Base-by-base conservation (phyloP, 2,329 filamentous ascomycete genomes). In the Botrytis medusae region DNA sequence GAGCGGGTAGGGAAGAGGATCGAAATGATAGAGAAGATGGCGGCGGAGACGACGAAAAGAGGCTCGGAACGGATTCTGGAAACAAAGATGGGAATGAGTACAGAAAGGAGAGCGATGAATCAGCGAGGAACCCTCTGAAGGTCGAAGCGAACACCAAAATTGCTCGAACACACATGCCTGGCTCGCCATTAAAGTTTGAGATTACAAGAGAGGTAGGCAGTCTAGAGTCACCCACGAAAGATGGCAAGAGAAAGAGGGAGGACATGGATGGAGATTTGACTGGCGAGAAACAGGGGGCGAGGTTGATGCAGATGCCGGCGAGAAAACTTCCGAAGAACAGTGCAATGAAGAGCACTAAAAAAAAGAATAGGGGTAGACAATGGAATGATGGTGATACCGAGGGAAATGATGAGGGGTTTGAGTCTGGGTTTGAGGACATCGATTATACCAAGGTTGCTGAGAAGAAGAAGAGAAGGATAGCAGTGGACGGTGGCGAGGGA, bases 191-290 rank as follows among this genome's bases (percentile, higher is more conserved):
- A 20, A 62, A 61, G 29, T 22, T 61, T 16, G 54, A 46, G 22
- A 34, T 37, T 14, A 18, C 7, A 20, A 46, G 42, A 14, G 40
- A 62, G 29, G 68, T 2, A 34, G 62, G 16, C 1, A 20, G 29
- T 8, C 3, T 61, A 12, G 40, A 46, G n/a, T 46, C 40, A 34
- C 68, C n/a, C 7, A 62, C 14, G 20, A 61, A 34, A 34, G 2
- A 8, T 32, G 22, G 54, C 29, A 70, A 70, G 40, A 70, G 68
- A 37, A 70, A 62, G 54, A 34, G 37, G 29, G 29, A 70, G 40
- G 54, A 57, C 3, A 1, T 7, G 14, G 14, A 70, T 44, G 54
- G 25, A 16, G 14, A n/a, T n/a, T 44, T 70, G 22, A 37, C 22
- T 46, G 68, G 61, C 6, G 40, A 70, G 29, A 57, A 62, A 44